phyloP scores from a whole-genome alignment of 208 protist genomes.

The Crithidia brevicula region DNA sequence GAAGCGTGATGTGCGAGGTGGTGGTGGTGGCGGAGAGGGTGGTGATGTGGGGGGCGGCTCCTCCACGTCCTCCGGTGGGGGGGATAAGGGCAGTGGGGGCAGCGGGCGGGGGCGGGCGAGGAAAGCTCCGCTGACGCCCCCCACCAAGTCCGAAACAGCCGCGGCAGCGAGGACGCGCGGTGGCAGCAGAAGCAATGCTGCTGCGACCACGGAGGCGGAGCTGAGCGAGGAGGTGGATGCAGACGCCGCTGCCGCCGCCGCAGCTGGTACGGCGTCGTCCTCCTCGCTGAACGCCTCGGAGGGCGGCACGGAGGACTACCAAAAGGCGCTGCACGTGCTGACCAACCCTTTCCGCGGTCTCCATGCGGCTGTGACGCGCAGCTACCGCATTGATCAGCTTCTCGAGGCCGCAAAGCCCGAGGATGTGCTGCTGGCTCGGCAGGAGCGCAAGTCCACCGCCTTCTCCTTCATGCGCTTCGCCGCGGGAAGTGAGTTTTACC shows the following conservation, averaged over 20 bases:
- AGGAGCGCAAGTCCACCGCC: conserved; percentile 63
- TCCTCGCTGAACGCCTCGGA: neutral
- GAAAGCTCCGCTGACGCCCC: conserved; percentile 10
- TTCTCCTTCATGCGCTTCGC: conserved; percentile 74
- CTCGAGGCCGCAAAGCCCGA: conserved; percentile 32
- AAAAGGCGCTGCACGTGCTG: conserved; percentile 29
- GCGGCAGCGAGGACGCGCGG: neutral
- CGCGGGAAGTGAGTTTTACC: conserved; percentile 37
- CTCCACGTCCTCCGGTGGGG: neutral
- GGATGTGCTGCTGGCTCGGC: conserved; percentile 57
- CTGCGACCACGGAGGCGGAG: neutral
- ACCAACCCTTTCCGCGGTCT: conserved; percentile 76
- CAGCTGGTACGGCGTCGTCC: neutral
- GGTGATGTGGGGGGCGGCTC: neutral
- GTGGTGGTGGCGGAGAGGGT: neutral
- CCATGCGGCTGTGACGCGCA: conserved; percentile 60
- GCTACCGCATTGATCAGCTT: conserved; percentile 80
- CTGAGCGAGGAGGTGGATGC: neutral
- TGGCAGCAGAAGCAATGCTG: neutral
- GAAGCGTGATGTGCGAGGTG: conserved; percentile 13
- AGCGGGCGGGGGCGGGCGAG: neutral
- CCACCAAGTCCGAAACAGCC: neutral
- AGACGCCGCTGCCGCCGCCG: neutral
- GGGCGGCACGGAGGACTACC: neutral
- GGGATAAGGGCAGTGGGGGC: neutral